phyloP scores from a whole-genome alignment of 2,329 filamentous ascomycete species.

The Xylaria arbuscula region DNA sequence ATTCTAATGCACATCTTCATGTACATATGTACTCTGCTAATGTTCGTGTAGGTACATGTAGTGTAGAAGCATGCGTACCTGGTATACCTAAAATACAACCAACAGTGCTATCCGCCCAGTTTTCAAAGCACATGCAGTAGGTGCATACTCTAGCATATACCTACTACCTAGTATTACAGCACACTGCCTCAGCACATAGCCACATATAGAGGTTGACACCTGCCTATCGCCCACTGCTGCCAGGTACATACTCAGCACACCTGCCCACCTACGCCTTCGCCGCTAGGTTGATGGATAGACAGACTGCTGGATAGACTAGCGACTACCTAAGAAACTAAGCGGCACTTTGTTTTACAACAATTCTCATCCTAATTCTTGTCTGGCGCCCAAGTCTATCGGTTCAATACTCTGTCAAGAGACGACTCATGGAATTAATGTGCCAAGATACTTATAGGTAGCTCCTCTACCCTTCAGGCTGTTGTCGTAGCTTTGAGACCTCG shows the following conservation, averaged over 20 bases:
- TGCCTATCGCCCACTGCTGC: neutral
- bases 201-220: neutral
- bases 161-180: too few relatives aligned
- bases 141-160: neutral
- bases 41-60: too few relatives aligned
- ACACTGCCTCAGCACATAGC: neutral
- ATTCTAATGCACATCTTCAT: too few relatives aligned
- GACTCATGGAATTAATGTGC: constrained; percentile 1
- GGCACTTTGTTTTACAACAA: neutral
- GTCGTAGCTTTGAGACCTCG: constrained; percentile 5
- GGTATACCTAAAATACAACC: neutral
- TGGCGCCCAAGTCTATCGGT: constrained; percentile 2
- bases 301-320: neutral
- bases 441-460: constrained; percentile 10
- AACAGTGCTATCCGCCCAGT: neutral
- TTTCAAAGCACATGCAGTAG: neutral
- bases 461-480: constrained; percentile 9
- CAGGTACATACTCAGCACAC: neutral
- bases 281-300: neutral
- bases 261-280: neutral
- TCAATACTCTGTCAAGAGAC: constrained; percentile 15
- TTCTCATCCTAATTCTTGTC: constrained; percentile 13
- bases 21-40: too few relatives aligned
- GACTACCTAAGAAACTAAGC: neutral
- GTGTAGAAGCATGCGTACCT: too few relatives aligned